Evolutionary conservation across 805 yeast species (phyloP), one percentile per base, ranked within the genome.

Genomic region (Ogataea pignaliae): DNA sequence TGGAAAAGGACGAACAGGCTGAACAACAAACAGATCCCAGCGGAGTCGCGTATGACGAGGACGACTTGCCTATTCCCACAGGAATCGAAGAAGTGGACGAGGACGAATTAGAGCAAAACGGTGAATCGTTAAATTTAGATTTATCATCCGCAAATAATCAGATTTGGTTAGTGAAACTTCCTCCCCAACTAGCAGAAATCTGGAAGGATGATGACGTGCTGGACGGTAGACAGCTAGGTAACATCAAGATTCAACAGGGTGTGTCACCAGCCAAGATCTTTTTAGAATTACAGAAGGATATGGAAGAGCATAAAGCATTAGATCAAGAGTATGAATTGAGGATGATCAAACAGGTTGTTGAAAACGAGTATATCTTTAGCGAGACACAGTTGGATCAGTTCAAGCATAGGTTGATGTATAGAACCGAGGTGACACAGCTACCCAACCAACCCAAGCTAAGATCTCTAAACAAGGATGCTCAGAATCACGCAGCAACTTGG

Each of bases 131-230:
- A 29, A 95, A 93, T 62, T 71, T 93, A 64, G 87, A 89, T 59
- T 65, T 89, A 41, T 49, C 71, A 1, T 69, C 71, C 29, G 78
- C 83, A 13, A 72, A 67, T 39, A 83, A 85, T 56, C 88, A 88
- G 53, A 83, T 93, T 35, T 93, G 98, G 99, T 71, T 93, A 17
- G 96, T 93, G 18, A 79, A 93, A 54, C 69, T 93, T 57, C 98
- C 99, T 1, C 81, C 87, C 58, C 88, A 88, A 57, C 69, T 93
- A 48, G 85, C 95, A 29, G 87, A 83, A 34, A 73, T 78, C 51
- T 88, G 97, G 96, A 75, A 81, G 42, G 74, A 83, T 49, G 73
- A 77, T 42, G 78, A 72, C 18, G 68, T 69, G 36, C 65, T 84
- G 40, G 74, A 78, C 42, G 97, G 96, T 7, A 81, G 83, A 56